phyloP scores from a whole-genome alignment of 306 rosid species.

The Rubus parviflorus region DNA sequence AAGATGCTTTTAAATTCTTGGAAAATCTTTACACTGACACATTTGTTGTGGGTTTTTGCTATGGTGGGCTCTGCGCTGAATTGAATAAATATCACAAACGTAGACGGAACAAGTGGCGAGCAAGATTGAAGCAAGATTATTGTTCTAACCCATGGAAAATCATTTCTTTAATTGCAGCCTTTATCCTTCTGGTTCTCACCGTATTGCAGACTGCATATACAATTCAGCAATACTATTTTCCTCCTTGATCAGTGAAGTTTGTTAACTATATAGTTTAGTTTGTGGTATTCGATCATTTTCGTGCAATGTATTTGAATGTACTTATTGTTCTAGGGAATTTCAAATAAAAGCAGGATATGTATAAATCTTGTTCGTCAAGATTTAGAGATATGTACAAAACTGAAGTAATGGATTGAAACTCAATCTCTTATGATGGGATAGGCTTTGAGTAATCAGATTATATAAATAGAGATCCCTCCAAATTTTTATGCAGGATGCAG shows the following conservation, averaged over 20 bases:
- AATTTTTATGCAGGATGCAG: conserved; percentile 18
- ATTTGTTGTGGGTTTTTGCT: background rate
- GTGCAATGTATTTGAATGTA: background rate
- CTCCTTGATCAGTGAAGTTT: background rate
- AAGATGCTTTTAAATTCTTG: too few species aligned
- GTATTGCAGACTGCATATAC: background rate
- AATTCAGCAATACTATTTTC: background rate
- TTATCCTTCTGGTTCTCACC: background rate
- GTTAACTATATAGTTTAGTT: too few species aligned
- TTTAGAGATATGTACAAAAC: too few species aligned
- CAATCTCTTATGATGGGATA: too few species aligned
- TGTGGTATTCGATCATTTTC: background rate
- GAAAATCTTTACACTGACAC: background rate
- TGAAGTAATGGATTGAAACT: too few species aligned
- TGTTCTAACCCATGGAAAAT: background rate
- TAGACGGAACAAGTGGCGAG: background rate
- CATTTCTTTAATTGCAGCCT: background rate
- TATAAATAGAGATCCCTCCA: too few species aligned
- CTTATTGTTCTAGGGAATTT: background rate
- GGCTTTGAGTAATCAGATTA: too few species aligned
- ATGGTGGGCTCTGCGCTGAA: background rate
- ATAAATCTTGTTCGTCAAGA: too few species aligned
- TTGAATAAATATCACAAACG: too few species aligned
- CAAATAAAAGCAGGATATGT: background rate
- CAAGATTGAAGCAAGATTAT: background rate